These are phyloP conservation scores for Clonostachys byssicola DNA, from an alignment of 2,329 filamentous ascomycete genomes.

Conservation along the genomic window DNA sequence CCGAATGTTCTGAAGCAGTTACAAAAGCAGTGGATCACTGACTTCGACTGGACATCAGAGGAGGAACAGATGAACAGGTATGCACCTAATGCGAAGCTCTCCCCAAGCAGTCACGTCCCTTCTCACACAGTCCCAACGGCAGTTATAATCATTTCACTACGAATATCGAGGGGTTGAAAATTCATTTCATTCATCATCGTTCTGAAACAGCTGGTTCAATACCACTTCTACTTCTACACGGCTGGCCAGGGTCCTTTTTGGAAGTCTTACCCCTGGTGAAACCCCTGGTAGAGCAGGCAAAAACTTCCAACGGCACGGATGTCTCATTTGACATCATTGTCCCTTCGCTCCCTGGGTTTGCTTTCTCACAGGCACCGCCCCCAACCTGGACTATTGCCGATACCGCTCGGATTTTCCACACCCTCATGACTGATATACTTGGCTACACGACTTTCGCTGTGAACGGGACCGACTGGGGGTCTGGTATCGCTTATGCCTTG, in stretches of 20 bases:
- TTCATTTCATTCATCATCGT: conserved; percentile 1
- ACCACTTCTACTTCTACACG: conserved; percentile 33
- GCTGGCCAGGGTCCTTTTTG: conserved; percentile 35
- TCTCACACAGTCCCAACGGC: no score
- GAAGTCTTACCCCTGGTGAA: conserved; percentile 28
- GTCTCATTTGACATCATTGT: conserved; percentile 40
- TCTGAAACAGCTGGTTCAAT: conserved; percentile 16
- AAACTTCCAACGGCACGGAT: background rate
- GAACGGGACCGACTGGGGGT: conserved; percentile 11
- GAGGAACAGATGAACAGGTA: conserved; percentile 9
- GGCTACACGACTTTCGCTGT: conserved; percentile 22
- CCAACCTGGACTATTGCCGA: conserved; percentile 25
- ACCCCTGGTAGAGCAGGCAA: conserved; percentile 16
- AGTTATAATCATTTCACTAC: conserved; percentile 7
- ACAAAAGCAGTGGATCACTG: conserved; percentile 6
- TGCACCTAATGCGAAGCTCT: background rate
- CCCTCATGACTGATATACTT: conserved; percentile 26
- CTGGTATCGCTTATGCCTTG: conserved; percentile 3
- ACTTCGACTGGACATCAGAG: conserved; percentile 11
- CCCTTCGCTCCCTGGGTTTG: conserved; percentile 36
- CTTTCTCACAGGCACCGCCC: conserved; percentile 28
- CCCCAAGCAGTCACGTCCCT: no score
- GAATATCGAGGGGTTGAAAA: conserved; percentile 9
- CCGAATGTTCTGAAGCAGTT: conserved; percentile 5
- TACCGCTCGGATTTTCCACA: conserved; percentile 26